Conservation (phyloP, 768 basidiomycete genomes). For the Suillus spraguei region DNA sequence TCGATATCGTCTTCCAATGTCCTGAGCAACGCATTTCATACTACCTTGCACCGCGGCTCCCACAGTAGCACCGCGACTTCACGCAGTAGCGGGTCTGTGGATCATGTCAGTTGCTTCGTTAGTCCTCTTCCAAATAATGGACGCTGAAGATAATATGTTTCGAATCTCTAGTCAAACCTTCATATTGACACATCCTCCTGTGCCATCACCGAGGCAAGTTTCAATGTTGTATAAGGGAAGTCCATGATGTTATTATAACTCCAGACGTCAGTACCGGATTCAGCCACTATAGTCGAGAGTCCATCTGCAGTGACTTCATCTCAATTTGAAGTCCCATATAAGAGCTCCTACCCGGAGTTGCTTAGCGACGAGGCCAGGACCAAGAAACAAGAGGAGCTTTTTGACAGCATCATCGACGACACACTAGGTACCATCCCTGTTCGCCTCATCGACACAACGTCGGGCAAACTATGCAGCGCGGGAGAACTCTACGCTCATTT, state of each 20-base stretch:
- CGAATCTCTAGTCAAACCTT: background rate
- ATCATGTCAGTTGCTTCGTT: background rate
- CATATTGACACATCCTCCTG: background rate
- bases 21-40: background rate
- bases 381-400: constrained; percentile 6
- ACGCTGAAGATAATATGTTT: background rate
- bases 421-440: background rate
- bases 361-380: background rate
- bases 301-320: background rate
- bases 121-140: background rate
- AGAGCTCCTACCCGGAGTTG: background rate
- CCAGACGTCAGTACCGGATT: background rate
- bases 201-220: background rate
- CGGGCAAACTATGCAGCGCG: background rate
- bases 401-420: background rate
- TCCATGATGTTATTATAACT: background rate
- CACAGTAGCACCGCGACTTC: background rate
- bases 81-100: background rate
- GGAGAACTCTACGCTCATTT: background rate
- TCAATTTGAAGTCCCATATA: background rate
- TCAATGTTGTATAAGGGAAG: background rate
- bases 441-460: constrained; percentile 1
- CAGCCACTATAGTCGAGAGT: background rate
- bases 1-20: background rate
- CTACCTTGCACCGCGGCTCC: background rate